Evolutionary conservation across 805 yeast genomes (phyloP).

Genomic region (Wickerhamomyces kurtzmanii): DNA sequence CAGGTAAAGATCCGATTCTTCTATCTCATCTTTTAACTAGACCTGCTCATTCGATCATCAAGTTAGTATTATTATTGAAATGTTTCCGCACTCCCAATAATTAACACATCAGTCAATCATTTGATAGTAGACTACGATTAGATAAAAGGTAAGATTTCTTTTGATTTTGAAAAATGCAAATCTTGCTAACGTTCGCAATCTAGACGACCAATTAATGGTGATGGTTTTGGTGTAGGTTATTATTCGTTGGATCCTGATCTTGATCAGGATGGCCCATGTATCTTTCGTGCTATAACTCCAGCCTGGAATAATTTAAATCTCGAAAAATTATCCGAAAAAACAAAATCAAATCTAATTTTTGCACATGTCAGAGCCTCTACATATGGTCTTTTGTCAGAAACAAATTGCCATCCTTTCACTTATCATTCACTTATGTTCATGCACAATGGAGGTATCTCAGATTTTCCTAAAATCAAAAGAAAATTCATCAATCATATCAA

Average conservation of each 20-base stretch:
- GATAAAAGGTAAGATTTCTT: conserved; percentile 36
- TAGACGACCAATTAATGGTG: conserved; percentile 92
- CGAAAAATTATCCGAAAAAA: conserved; percentile 78
- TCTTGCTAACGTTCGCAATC: background rate
- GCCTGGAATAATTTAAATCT: conserved; percentile 96
- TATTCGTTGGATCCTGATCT: conserved; percentile 53
- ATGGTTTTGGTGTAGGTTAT: conserved; percentile 97
- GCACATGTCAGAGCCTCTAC: conserved; percentile 97
- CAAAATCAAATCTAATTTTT: conserved; percentile 75
- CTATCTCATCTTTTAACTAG: conserved; percentile 81
- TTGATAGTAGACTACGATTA: conserved; percentile 78
- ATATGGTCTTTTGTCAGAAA: conserved; percentile 87
- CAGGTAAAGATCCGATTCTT: conserved; percentile 77
- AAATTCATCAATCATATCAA: conserved; percentile 59
- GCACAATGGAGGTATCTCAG: conserved; percentile 92
- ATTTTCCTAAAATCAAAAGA: conserved; percentile 66
- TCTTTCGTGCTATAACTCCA: conserved; percentile 93
- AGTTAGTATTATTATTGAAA: conserved; percentile 21
- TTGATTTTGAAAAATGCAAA: background rate
- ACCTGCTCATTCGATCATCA: conserved; percentile 95
- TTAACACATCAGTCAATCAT: conserved; percentile 48
- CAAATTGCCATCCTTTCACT: conserved; percentile 94
- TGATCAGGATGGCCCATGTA: conserved; percentile 68
- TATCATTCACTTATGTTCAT: conserved; percentile 85
- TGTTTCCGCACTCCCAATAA: conserved; percentile 1